Conservation (phyloP, 495 filamentous ascomycete species). For the Filosporella fistucella region DNA sequence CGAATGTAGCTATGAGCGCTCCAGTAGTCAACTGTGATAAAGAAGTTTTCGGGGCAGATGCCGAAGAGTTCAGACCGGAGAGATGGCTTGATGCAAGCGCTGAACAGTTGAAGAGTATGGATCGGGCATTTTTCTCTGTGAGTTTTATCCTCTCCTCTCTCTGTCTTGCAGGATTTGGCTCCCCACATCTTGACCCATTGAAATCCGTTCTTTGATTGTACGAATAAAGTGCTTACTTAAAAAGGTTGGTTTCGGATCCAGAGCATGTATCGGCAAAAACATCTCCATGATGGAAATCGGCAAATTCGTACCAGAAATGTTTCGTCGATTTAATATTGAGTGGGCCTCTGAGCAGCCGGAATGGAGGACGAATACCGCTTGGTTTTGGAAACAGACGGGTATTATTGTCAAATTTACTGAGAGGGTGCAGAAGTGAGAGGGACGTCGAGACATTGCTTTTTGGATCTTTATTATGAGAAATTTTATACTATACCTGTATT, state of each 20-base stretch:
- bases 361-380: neutral
- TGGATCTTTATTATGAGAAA: too few relatives aligned
- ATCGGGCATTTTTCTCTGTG: constrained; percentile 39
- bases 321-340: constrained; percentile 48
- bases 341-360: neutral
- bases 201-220: too few relatives aligned
- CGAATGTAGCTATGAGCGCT: constrained; percentile 45
- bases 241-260: constrained; percentile 53
- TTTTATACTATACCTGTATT: too few relatives aligned
- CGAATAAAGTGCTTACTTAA: too few relatives aligned
- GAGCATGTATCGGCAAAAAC: constrained; percentile 47
- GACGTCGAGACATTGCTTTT: too few relatives aligned
- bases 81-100: constrained; percentile 38
- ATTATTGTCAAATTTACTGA: neutral
- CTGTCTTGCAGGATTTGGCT: too few relatives aligned
- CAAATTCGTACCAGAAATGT: constrained; percentile 57
- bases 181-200: too few relatives aligned
- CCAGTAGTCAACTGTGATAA: constrained; percentile 45
- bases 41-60: constrained; percentile 39
- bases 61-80: constrained; percentile 34
- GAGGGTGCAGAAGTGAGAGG: too few relatives aligned
- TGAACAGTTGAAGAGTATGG: constrained; percentile 27
- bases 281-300: constrained; percentile 54
- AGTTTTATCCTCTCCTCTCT: neutral
- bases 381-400: constrained; percentile 1